Percentiles rank a stretch among this genome's conserved stretches.
Conservation (phyloP, 2,329 filamentous ascomycete species). For the Gnomoniopsis sp. region DNA sequence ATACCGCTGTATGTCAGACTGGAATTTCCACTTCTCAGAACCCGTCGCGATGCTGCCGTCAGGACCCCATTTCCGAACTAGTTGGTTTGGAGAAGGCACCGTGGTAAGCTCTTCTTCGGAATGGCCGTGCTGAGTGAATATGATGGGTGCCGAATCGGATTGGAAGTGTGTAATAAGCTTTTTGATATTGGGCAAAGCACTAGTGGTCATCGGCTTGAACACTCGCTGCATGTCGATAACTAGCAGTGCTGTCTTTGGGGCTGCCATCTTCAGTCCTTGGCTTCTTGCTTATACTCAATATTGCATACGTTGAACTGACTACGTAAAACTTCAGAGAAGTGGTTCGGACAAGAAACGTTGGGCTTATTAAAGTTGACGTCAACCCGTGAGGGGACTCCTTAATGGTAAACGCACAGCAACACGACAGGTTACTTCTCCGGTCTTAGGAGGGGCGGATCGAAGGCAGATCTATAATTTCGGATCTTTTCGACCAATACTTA, state of each 20-base stretch:
- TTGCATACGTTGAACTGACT: no score
- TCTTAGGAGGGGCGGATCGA: no score
- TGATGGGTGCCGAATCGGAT: conserved; percentile 23
- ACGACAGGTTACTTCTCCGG: no score
- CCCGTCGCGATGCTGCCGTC: conserved; percentile 29
- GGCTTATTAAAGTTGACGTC: no score
- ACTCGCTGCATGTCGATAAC: conserved; percentile 38
- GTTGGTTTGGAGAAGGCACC: conserved; percentile 29
- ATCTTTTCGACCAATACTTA: no score
- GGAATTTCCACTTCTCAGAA: conserved; percentile 29
- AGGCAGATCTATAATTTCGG: no score
- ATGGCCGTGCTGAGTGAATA: conserved; percentile 40
- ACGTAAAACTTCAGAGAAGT: not conserved
- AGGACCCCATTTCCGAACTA: conserved; percentile 36
- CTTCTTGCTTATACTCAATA: not conserved
- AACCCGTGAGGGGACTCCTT: no score
- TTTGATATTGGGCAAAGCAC: conserved; percentile 32
- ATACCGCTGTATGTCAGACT: conserved; percentile 23
- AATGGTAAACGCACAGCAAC: no score
- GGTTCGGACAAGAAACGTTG: no score
- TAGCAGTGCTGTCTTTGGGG: conserved; percentile 31
- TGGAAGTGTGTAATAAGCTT: conserved; percentile 23
- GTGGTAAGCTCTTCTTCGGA: conserved; percentile 26
- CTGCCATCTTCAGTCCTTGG: not conserved
- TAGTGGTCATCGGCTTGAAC: conserved; percentile 32